Percentiles rank a stretch among this genome's conserved stretches.
Evolutionary conservation across 78 protist genomes (phyloP).

Genomic region (Dictyostelium purpureum): DNA sequence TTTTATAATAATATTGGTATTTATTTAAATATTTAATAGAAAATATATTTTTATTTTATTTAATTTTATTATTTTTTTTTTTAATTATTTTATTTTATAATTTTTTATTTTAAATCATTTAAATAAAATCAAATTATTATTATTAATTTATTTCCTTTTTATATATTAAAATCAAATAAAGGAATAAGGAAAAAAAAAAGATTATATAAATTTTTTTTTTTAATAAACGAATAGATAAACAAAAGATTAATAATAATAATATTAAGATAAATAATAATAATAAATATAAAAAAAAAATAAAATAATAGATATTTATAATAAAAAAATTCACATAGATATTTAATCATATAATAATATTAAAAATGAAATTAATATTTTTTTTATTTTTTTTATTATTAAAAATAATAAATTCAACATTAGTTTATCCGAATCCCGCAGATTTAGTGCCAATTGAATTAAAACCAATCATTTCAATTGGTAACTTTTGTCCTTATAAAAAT

Average conservation of each 20-base stretch:
- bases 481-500: slow-evolving; percentile 47
- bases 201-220: neutral
- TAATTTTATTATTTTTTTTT: neutral
- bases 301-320: neutral
- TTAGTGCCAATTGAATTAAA: slow-evolving; percentile 15
- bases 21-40: no score
- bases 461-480: slow-evolving; percentile 48
- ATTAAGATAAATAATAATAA: neutral
- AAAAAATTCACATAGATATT: no score
- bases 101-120: neutral
- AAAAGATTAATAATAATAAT: neutral
- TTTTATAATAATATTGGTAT: no score
- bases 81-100: no score
- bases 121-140: neutral
- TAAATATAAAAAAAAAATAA: neutral
- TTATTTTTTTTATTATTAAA: neutral
- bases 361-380: neutral
- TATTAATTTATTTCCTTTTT: neutral
- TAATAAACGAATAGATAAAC: neutral
- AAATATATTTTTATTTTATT: no score
- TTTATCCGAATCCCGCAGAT: slow-evolving; percentile 1
- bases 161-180: neutral
- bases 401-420: neutral
- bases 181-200: neutral
- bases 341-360: no score